Base-by-base conservation (phyloP, 179 eudicot genomes). In the Beta lomatogona region DNA sequence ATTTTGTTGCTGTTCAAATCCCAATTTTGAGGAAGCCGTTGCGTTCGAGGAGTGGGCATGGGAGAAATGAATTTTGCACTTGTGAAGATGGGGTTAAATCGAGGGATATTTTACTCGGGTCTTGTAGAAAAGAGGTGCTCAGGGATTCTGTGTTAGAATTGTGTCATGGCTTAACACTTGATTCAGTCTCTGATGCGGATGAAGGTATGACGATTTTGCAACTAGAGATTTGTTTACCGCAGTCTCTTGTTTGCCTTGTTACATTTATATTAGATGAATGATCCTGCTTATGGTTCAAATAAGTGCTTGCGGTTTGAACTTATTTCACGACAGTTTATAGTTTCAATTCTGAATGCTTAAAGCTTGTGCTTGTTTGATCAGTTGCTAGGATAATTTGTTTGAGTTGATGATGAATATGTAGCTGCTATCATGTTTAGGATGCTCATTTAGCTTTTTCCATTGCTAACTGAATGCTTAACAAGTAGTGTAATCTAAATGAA, bases 1-100 rank as follows among this genome's bases (percentile, higher is more conserved):
- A 95, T 87, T 95, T 95, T 85, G 87, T 95, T 45, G 96, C 86
- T 28, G 95, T 91, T 87, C 95, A 95, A 81, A 91, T 95, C 31
- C 98, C 98, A 0, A 92, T 95, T 84, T 73, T 57, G 85, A 89
- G 86, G 85, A 86, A 67, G 71, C 74, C 52, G 48, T 79, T 77
- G 88, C 86, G 48, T 65, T 89, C 81, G n/a, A 85, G 91, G 58
- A 36, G 87, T 69, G 86, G 82, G 54, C 73, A 71, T 75, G 84
- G 83, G 41, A 79, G 88, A 60, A 79, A 82, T 82, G 89, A 86
- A 74, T 76, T 83, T 73, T 66, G 69, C 69, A 83, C 75, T 63
- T 82, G 87, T 87, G 91, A 83, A 79, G 85, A 87, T 73, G 86
- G 89, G 55, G 57, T 64, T 14, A 78, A 81, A 66, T 66, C 88